phyloP scores from a whole-genome alignment of 2,329 filamentous ascomycete species.

The Talaromyces verruculosus region DNA sequence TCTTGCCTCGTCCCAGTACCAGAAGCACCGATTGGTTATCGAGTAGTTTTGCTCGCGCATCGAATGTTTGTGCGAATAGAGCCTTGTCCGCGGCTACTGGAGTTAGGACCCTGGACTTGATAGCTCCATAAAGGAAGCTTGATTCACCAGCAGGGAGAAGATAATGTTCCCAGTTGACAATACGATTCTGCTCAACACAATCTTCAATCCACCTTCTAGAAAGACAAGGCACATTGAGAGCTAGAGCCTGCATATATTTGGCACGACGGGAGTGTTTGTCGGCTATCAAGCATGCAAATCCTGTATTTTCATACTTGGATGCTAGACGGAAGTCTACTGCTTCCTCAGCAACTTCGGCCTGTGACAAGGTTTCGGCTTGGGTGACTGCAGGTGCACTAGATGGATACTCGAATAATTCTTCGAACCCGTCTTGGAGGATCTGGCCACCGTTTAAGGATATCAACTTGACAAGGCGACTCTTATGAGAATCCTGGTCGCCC shows the following conservation, averaged over 20 bases:
- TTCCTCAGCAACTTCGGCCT: conserved; percentile 24
- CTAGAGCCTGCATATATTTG: conserved; percentile 94
- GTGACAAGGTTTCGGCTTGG: conserved; percentile 30
- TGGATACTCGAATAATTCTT: conserved; percentile 68
- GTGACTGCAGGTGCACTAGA: conserved; percentile 32
- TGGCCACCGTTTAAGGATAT: conserved; percentile 71
- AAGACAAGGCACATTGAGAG: conserved; percentile 82
- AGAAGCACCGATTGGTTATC: conserved; percentile 67
- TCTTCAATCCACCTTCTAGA: conserved; percentile 76
- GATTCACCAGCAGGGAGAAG: conserved; percentile 83
- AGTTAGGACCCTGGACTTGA: conserved; percentile 69
- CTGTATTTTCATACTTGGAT: conserved; percentile 53
- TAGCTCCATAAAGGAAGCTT: conserved; percentile 69
- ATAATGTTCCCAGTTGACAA: conserved; percentile 77
- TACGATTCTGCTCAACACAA: conserved; percentile 60
- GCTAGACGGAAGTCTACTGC: conserved; percentile 54
- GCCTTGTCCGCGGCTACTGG: conserved; percentile 61
- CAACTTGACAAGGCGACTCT: conserved; percentile 58
- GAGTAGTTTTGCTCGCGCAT: conserved; percentile 62
- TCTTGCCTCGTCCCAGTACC: conserved; percentile 64
- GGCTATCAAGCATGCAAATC: conserved; percentile 83
- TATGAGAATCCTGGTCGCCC: conserved; percentile 56
- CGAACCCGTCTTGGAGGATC: conserved; percentile 73
- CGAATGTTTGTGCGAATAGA: conserved; percentile 58
- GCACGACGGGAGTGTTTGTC: conserved; percentile 81